phyloP scores from a whole-genome alignment of 2,329 filamentous ascomycete genomes.

The Botryosphaeria agaves region DNA sequence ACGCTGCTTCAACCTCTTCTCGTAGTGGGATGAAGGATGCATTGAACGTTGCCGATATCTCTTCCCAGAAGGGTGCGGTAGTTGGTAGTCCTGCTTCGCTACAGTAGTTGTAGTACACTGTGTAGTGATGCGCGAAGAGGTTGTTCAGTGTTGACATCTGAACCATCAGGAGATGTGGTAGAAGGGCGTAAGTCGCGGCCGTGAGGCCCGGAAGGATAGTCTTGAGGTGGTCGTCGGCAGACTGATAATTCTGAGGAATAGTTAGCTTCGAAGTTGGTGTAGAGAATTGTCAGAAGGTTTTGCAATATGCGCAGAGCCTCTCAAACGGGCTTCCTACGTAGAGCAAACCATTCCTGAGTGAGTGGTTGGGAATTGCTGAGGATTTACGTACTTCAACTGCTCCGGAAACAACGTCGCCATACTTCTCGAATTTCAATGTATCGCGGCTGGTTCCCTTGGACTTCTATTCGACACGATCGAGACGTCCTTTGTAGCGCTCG shows the following conservation, averaged over 20 bases:
- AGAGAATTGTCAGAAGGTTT: slow-evolving; percentile 30
- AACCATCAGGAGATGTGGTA: slow-evolving; percentile 51
- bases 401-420: too few relatives aligned
- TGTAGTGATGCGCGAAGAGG: slow-evolving; percentile 63
- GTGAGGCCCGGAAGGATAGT: slow-evolving; percentile 55
- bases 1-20: slow-evolving; percentile 47
- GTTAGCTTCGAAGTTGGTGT: slow-evolving; percentile 1
- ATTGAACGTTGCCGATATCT: slow-evolving; percentile 52
- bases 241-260: slow-evolving; percentile 44
- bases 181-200: slow-evolving; percentile 51
- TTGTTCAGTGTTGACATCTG: slow-evolving; percentile 65
- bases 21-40: slow-evolving; percentile 44
- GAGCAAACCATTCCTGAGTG: too few relatives aligned
- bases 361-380: too few relatives aligned
- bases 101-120: slow-evolving; percentile 56
- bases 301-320: slow-evolving; percentile 46
- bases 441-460: slow-evolving; percentile 54
- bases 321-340: too few relatives aligned
- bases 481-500: slow-evolving; percentile 57
- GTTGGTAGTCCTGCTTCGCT: slow-evolving; percentile 51
- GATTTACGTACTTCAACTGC: too few relatives aligned
- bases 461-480: slow-evolving; percentile 54
- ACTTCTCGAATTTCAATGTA: slow-evolving; percentile 50
- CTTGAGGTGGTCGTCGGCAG: slow-evolving; percentile 57
- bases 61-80: slow-evolving; percentile 53